Conservation (phyloP, 1,284 basidiomycete species). For the Athelia psychrophila region DNA sequence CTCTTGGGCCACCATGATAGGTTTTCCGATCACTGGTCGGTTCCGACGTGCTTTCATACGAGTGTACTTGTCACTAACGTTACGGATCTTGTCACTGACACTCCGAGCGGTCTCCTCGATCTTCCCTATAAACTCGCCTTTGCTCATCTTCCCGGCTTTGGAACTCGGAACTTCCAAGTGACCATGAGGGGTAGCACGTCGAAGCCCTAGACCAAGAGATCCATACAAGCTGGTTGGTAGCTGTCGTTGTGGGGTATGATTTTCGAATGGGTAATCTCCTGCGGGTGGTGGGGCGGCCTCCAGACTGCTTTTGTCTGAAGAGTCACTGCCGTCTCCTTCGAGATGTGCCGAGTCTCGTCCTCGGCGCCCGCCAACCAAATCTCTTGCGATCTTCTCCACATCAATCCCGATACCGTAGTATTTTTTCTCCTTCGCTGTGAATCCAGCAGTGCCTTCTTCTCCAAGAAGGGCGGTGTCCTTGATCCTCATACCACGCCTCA, state of each 20-base stretch:
- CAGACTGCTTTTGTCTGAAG: conserved; percentile 23
- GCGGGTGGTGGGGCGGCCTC: conserved; percentile 6
- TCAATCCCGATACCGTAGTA: conserved; percentile 61
- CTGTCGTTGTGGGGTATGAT: conserved; percentile 2
- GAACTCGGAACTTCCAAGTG: conserved; percentile 21
- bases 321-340: conserved; percentile 14
- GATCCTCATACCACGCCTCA: conserved; percentile 52
- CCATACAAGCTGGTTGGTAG: conserved; percentile 24
- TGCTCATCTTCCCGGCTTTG: conserved; percentile 59
- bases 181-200: conserved; percentile 33
- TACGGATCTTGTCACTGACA: conserved; percentile 58
- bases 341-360: conserved; percentile 16
- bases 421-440: conserved; percentile 58
- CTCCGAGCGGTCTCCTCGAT: conserved; percentile 51
- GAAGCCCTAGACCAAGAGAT: conserved; percentile 46
- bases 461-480: conserved; percentile 56
- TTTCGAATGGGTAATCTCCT: background rate
- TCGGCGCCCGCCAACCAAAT: conserved; percentile 20
- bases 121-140: conserved; percentile 60
- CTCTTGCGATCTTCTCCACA: conserved; percentile 17
- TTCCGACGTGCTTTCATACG: conserved; percentile 30
- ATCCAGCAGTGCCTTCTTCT: conserved; percentile 51
- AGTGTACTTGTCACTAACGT: conserved; percentile 59
- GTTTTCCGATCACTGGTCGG: conserved; percentile 51
- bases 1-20: conserved; percentile 35